Base-by-base conservation (phyloP, 1,284 basidiomycete species). In the Singerocomus rubriflavus region DNA sequence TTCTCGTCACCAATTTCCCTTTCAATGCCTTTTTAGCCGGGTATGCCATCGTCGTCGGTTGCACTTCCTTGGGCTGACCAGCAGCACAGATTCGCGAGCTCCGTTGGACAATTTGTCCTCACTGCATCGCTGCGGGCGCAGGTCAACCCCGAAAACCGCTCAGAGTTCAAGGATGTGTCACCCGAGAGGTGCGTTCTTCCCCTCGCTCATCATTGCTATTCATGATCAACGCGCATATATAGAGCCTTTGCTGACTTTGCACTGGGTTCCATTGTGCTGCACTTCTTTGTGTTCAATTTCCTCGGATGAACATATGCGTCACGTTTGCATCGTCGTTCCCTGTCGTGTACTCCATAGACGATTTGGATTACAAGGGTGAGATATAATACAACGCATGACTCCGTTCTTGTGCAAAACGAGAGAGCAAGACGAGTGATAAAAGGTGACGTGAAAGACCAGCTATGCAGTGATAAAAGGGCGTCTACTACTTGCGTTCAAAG, bases 241-340 rank as follows among this genome's bases (percentile, higher is more conserved):
- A 97, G 93, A 63, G 94, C 94, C 26, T 99, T 99, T 64, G 94
- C 91, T 39, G 97, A 99, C 68, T 99, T 98, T 65, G 88, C 91
- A 29, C 74, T 97, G 45, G 95, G 94, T 14, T 96, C 93, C 1
- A 85, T 99, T 54, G 84, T 98, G 38, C 77, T 99, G 45, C 96
- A 99, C 73, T 96, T 98, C 76, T 99, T 99, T 68, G 94, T 97
- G 49, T 98, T 88, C 80, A 98, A 98, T 74, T 99, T 98, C 80
- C 78, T 93, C 8, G 91, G 91, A 60, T 91, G 71, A 74, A 44
- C 27, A 4, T 12, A 44, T 12, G 1, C 13, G 10, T 3, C 6
- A 6, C n/a, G 14, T 29, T 17, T 38, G 41, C 11, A 14, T 8
- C 5, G n/a, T 45, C 8, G 8, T 14, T 35, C 31, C 14, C 30